phyloP scores from a whole-genome alignment of 2,329 filamentous ascomycete genomes.

The Beauveria rudraprayagi region DNA sequence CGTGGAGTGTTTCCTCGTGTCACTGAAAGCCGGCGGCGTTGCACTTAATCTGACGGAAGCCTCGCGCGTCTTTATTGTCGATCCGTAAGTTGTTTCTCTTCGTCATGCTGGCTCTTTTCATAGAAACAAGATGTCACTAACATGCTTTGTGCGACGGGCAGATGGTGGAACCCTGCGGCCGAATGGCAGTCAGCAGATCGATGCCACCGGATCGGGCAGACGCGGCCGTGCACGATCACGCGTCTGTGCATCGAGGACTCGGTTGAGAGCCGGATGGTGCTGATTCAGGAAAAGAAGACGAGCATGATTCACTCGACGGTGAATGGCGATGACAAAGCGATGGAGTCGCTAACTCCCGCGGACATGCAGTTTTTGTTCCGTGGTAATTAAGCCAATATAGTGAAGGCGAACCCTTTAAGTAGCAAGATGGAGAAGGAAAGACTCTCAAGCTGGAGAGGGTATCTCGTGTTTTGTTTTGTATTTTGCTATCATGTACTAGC shows the following conservation, averaged over 20 bases:
- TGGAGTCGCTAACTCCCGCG: constrained; percentile 83
- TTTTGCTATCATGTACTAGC: neutral
- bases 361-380: constrained; percentile 97
- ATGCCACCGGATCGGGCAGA: constrained; percentile 92
- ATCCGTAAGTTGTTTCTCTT: constrained; percentile 59
- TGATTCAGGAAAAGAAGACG: constrained; percentile 97
- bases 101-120: no score
- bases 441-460: neutral
- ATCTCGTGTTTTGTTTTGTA: neutral
- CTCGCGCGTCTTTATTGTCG: constrained; percentile 89
- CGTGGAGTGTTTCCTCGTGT: constrained; percentile 93
- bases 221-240: constrained; percentile 86
- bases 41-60: constrained; percentile 93
- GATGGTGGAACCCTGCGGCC: constrained; percentile 99
- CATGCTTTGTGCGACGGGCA: constrained; percentile 25
- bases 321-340: constrained; percentile 82
- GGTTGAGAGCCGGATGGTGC: constrained; percentile 90
- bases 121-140: constrained; percentile 16
- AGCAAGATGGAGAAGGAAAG: neutral
- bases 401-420: neutral
- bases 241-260: constrained; percentile 94
- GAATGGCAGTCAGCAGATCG: constrained; percentile 97
- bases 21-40: constrained; percentile 90
- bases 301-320: constrained; percentile 97
- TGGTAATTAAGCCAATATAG: constrained; percentile 24